Conservation (phyloP, 2,329 filamentous ascomycete genomes). For the Botrytis sinoallii region DNA sequence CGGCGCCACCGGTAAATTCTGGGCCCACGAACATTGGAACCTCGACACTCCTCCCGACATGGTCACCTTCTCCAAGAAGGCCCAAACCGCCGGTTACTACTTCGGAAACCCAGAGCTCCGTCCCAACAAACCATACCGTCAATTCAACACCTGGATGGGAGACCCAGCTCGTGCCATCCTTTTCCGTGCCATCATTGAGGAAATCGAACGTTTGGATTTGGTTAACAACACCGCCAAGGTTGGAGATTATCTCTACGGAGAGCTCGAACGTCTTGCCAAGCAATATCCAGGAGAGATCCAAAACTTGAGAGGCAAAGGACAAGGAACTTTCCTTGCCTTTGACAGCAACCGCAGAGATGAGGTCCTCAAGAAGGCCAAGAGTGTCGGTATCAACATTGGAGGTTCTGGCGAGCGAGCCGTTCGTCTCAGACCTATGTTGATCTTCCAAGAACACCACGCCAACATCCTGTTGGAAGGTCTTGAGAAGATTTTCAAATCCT, state of each 20-base stretch:
- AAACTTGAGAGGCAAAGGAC: conserved; percentile 74
- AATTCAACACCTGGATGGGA: conserved; percentile 89
- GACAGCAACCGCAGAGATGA: conserved; percentile 68
- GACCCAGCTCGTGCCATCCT: conserved; percentile 74
- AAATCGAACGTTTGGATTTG: conserved; percentile 66
- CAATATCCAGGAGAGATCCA: conserved; percentile 67
- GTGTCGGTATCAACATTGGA: conserved; percentile 71
- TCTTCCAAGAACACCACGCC: conserved; percentile 85
- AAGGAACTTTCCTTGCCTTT: conserved; percentile 78
- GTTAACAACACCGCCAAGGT: conserved; percentile 60
- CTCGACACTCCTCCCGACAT: conserved; percentile 71
- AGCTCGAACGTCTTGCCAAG: conserved; percentile 59
- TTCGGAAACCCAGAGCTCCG: conserved; percentile 70
- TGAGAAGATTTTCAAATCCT: conserved; percentile 52
- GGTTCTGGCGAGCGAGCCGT: conserved; percentile 70
- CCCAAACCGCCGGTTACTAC: conserved; percentile 81
- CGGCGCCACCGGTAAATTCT: conserved; percentile 83
- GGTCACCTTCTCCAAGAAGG: conserved; percentile 88
- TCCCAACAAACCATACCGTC: conserved; percentile 78
- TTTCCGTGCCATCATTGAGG: conserved; percentile 73
- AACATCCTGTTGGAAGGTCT: conserved; percentile 77
- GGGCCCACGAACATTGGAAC: conserved; percentile 84
- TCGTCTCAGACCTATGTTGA: conserved; percentile 73
- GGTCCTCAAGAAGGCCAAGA: conserved; percentile 69
- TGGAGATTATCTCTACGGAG: conserved; percentile 65